These are phyloP conservation scores for Colletotrichum musae DNA, from an alignment of 2,329 filamentous ascomycete species.

Conservation along the genomic window DNA sequence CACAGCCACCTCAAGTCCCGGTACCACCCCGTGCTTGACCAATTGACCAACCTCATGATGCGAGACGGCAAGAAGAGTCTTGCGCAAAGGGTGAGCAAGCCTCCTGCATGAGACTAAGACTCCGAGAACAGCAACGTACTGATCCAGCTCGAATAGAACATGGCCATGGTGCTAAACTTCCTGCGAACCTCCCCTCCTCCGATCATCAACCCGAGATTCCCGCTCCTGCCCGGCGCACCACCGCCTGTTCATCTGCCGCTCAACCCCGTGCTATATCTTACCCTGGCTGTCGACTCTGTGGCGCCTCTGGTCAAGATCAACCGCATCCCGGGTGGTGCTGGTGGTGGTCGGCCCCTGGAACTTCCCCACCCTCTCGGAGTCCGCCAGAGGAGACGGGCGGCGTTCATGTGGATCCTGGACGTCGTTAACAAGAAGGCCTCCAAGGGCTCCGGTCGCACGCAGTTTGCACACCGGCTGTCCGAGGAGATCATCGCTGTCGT, in stretches of 20 bases:
- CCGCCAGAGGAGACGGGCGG: constrained; percentile 82
- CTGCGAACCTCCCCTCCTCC: constrained; percentile 90
- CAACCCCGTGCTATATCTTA: constrained; percentile 91
- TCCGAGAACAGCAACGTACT: not conserved
- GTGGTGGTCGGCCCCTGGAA: constrained; percentile 88
- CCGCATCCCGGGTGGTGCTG: constrained; percentile 81
- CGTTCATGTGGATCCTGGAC: constrained; percentile 91
- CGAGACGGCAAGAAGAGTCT: constrained; percentile 88
- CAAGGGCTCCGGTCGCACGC: constrained; percentile 77
- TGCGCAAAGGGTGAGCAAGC: constrained; percentile 85
- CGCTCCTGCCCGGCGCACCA: constrained; percentile 82
- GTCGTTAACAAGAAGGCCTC: constrained; percentile 84
- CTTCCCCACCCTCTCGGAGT: constrained; percentile 83
- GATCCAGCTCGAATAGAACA: constrained; percentile 72
- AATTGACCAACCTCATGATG: constrained; percentile 94
- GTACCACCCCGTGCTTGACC: constrained; percentile 87
- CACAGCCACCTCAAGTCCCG: constrained; percentile 79
- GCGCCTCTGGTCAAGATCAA: constrained; percentile 89
- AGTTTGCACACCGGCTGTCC: constrained; percentile 84
- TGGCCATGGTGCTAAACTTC: constrained; percentile 85
- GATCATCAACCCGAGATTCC: constrained; percentile 77
- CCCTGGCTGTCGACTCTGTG: constrained; percentile 91
- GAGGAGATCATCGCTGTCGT: constrained; percentile 90
- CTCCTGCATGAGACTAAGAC: not conserved
- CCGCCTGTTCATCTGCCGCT: constrained; percentile 86